Base-by-base conservation (phyloP, 345 rosid genomes). In the Punica granatum region DNA sequence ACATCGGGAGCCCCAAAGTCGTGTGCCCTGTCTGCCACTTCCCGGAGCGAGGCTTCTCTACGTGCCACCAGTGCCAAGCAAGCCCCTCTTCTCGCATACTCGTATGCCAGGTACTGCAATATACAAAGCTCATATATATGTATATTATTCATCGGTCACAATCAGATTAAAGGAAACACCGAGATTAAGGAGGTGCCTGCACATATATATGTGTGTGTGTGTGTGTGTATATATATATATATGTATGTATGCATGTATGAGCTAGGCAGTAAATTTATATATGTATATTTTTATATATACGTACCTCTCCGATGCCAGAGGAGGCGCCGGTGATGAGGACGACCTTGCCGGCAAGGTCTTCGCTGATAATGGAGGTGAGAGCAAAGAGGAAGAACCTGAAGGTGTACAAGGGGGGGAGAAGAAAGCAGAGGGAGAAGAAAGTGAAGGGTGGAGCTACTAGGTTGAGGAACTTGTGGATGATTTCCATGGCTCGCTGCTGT, bases 51-150 rank as follows among this genome's bases (percentile, higher is more conserved):
- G 3, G 44, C 68, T 61, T 66, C 75, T 76, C 86, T 77, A 43
- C 86, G 72, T 41, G 82, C 89, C 36, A 81, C 84, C 19, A 84
- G 79, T 42, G 86, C 90, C 71, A 89, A 71, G 60, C 79, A 72
- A 31, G 90, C 89, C 64, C 89, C 84, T 76, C 75, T 78, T 70
- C 44, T 84, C 3, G 86, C 90, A 16, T 82, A 87, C 77, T 87
- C 83, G 39, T 81, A 87, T 10, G 89, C 90, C 54, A 90, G 46
- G 65, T 76, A 72, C 90, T 85, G 51, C 6, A 42, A n/a, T n/a
- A n/a, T n/a, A n/a, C n/a, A 42, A 72, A 35, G 6, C 21, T 31
- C 14, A 19, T 64, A 41, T 41, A 41, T 19, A 39, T 35, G 25
- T 36, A 14, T 14, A 12, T 9, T 1, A 36, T 31, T 3, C 4